Evolutionary conservation across 805 yeast species (phyloP), one percentile per base, ranked within the genome.

Genomic region (Starmerella apicola): DNA sequence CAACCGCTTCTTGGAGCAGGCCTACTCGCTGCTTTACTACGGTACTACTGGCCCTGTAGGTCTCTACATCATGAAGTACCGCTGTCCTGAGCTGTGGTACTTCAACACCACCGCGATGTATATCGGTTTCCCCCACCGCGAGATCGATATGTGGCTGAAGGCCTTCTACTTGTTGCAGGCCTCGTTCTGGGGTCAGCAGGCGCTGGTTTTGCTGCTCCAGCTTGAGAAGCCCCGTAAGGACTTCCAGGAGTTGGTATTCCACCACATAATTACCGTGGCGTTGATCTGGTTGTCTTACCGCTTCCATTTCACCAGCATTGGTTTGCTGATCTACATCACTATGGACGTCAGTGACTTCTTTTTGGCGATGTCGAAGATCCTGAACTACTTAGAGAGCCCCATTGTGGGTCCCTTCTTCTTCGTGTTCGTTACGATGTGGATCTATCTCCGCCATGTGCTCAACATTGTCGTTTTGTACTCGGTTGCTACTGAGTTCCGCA

Each of bases 281-380:
- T 71, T 91, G 51, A 85, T 91, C 53, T 78, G 80, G 74, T 67
- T 73, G 39, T 82, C 95, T 9, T 88, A 91, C 60, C 74, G 86
- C 51, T 91, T 91, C 70, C 95, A 91, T 61, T 91, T 85, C 67
- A 83, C 95, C 13, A 83, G 93, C 76, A 88, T 91, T 72, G 99
- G 99, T 5, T 60, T 91, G 26, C 81, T 80, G 15, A 73, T 91
- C 38, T 91, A 83, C 59, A 72, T 91, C 52, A 84, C 97, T 19
- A 91, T 91, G 99, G 99, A 91, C 61, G 70, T 85, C 28, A 81
- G 94, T 15, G 99, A 91, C 65, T 76, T 84, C 60, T 81, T 85
- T 62, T 66, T 91, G 49, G 79, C 95, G 5, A 51, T 67, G 3
- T 82, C 96, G 22, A 91, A 91, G 61, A 74, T 83, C n/a, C 62